Conservation (phyloP, 306 rosid species). For the Notholithocarpus densiflorus region DNA sequence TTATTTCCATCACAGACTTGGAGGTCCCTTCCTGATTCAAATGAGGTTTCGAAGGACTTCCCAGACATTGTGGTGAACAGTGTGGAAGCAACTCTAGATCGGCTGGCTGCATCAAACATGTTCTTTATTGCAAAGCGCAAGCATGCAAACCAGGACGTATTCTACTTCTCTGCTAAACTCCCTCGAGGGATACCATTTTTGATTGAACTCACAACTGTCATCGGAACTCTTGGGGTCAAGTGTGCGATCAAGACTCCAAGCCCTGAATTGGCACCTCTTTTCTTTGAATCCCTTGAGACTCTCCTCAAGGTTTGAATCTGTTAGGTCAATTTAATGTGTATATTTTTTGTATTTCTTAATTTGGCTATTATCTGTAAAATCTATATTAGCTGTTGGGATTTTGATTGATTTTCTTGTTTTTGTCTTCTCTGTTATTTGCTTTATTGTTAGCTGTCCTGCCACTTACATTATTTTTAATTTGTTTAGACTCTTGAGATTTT, state of each 20-base stretch:
- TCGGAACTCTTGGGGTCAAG: constrained; percentile 77
- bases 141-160: constrained; percentile 90
- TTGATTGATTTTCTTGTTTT: constrained; percentile 22
- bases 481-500: background rate
- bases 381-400: constrained; percentile 18
- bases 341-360: constrained; percentile 12
- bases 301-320: constrained; percentile 58
- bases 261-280: constrained; percentile 72
- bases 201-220: constrained; percentile 68
- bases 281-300: constrained; percentile 81
- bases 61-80: constrained; percentile 49
- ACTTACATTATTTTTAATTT: background rate
- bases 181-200: constrained; percentile 78
- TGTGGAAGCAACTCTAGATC: constrained; percentile 67
- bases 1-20: constrained; percentile 63
- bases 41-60: constrained; percentile 85
- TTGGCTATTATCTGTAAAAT: constrained; percentile 36
- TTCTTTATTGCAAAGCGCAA: constrained; percentile 92
- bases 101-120: constrained; percentile 66
- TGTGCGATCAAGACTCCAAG: constrained; percentile 92
- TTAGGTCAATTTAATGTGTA: constrained; percentile 12
- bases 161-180: constrained; percentile 85
- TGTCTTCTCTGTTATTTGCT: constrained; percentile 21
- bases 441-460: constrained; percentile 12
- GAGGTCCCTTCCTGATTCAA: constrained; percentile 97